Evolutionary conservation across 2,329 filamentous ascomycete species (phyloP).

Genomic region (Juglanconis juglandina): DNA sequence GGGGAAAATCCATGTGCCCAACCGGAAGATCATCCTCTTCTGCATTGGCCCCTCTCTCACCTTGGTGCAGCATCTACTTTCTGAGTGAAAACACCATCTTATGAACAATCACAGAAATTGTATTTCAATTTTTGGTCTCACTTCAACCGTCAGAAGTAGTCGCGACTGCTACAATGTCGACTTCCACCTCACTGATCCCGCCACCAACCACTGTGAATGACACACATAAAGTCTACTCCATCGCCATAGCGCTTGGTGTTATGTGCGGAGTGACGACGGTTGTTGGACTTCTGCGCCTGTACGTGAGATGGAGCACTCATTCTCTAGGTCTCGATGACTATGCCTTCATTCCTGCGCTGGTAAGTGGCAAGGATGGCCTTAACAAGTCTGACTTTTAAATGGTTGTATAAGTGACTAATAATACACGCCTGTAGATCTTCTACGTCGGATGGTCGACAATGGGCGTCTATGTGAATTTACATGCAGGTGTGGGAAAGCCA

Average conservation of each 20-base stretch:
- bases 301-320: background rate
- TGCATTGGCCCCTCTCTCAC: too few species aligned
- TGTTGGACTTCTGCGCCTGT: slow-evolving; percentile 15
- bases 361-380: background rate
- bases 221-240: slow-evolving; percentile 19
- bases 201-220: slow-evolving; percentile 20
- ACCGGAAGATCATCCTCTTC: too few species aligned
- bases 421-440: slow-evolving; percentile 15
- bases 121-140: too few species aligned
- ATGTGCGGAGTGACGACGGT: slow-evolving; percentile 15
- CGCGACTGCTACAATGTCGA: too few species aligned
- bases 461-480: slow-evolving; percentile 20
- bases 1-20: too few species aligned
- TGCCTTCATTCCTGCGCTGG: slow-evolving; percentile 21
- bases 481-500: slow-evolving; percentile 25
- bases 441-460: slow-evolving; percentile 23
- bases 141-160: too few species aligned
- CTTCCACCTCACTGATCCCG: slow-evolving; percentile 14
- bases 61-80: too few species aligned
- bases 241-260: slow-evolving; percentile 17
- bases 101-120: too few species aligned
- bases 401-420: background rate
- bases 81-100: too few species aligned
- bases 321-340: slow-evolving; percentile 23
- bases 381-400: background rate